Evolutionary conservation across 2,329 filamentous ascomycete species (phyloP).

Genomic region (Colletotrichum sp.): DNA sequence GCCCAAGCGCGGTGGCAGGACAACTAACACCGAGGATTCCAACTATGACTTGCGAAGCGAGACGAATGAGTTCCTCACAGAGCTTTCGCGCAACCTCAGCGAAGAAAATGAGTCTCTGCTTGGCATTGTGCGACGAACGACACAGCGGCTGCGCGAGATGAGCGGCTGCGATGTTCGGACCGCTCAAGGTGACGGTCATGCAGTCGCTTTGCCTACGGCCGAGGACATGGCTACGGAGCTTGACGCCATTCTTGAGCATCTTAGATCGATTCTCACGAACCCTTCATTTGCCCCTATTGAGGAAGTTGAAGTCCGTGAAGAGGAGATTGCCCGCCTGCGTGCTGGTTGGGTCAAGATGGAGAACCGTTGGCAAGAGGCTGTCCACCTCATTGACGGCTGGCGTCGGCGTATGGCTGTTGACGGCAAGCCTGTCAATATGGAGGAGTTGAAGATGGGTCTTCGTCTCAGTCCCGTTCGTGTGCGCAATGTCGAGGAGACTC

Average conservation of each 20-base stretch:
- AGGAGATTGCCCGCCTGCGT: slow-evolving; percentile 84
- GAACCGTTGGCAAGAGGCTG: slow-evolving; percentile 84
- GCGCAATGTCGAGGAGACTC: slow-evolving; percentile 54
- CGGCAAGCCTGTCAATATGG: slow-evolving; percentile 72
- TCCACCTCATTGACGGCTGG: slow-evolving; percentile 92
- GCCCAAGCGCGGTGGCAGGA: slow-evolving; percentile 22
- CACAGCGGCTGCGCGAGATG: slow-evolving; percentile 74
- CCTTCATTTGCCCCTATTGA: slow-evolving; percentile 96
- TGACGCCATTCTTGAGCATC: slow-evolving; percentile 78
- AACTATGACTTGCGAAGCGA: slow-evolving; percentile 79
- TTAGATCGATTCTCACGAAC: slow-evolving; percentile 86
- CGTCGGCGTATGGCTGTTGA: slow-evolving; percentile 77
- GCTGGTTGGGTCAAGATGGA: slow-evolving; percentile 96
- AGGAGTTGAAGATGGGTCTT: slow-evolving; percentile 72
- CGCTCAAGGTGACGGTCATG: slow-evolving; percentile 29
- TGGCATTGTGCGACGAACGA: slow-evolving; percentile 71
- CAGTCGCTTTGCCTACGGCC: slow-evolving; percentile 38
- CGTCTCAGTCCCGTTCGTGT: slow-evolving; percentile 65
- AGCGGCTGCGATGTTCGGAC: slow-evolving; percentile 54
- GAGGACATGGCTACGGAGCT: slow-evolving; percentile 78
- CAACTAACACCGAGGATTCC: slow-evolving; percentile 47
- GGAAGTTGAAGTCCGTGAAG: slow-evolving; percentile 90
- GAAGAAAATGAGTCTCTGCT: slow-evolving; percentile 91
- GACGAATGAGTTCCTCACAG: slow-evolving; percentile 89
- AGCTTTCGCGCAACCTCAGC: slow-evolving; percentile 80